A percentile compares a stretch with the other conserved stretches of the same genome.
Evolutionary conservation across 2,329 filamentous ascomycete genomes (phyloP).

Genomic region (Neoscytalidium dimidiatum): DNA sequence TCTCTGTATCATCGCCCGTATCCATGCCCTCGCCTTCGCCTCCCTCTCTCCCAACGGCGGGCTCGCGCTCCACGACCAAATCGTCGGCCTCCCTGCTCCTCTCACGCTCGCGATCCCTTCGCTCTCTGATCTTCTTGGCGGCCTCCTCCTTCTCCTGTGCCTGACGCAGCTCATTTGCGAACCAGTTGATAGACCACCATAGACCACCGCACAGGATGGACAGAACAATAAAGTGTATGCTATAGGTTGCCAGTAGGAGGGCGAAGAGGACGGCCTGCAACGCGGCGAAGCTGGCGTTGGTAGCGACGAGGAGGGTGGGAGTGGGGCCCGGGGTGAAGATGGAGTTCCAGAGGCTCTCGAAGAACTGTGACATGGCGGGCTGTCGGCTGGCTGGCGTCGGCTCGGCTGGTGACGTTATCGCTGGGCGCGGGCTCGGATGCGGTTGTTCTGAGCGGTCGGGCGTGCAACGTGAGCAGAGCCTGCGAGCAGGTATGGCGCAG

Average conservation of each 20-base stretch:
- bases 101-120: conserved; percentile 46
- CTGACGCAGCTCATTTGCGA: conserved; percentile 66
- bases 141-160: conserved; percentile 52
- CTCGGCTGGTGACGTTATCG: not conserved
- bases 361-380: conserved; percentile 19
- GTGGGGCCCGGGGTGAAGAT: conserved; percentile 93
- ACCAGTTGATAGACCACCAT: conserved; percentile 98
- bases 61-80: conserved; percentile 25
- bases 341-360: conserved; percentile 74
- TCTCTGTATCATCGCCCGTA: conserved; percentile 50
- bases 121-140: conserved; percentile 47
- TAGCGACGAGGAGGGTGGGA: conserved; percentile 82
- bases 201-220: conserved; percentile 77
- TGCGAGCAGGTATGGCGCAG: not conserved
- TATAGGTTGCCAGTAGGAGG: conserved; percentile 80
- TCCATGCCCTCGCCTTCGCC: conserved; percentile 43
- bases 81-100: conserved; percentile 34
- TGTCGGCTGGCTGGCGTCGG: not conserved
- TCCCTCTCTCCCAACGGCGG: conserved; percentile 31
- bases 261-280: conserved; percentile 77
- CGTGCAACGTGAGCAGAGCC: not conserved
- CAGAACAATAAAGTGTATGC: conserved; percentile 83
- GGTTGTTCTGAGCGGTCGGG: not conserved
- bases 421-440: not conserved
- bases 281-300: conserved; percentile 83